These are phyloP conservation scores for Coccomyxa sp. DNA, from an alignment of 139 green algal species.

Conservation along the genomic window DNA sequence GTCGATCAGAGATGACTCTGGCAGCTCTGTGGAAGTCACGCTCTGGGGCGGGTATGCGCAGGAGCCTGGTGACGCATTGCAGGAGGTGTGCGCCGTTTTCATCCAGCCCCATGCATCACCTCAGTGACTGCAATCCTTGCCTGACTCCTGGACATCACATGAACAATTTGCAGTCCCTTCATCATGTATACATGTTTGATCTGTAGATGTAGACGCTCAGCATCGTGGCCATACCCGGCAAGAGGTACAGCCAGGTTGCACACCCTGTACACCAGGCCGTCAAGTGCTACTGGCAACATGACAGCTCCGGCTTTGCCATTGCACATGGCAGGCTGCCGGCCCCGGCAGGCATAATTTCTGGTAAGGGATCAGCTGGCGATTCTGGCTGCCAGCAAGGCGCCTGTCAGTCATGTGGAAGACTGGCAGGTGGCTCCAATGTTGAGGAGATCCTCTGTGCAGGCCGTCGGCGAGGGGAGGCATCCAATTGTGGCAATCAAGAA, in stretches of 20 bases:
- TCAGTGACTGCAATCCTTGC: neutral
- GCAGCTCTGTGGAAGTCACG: constrained; percentile 46
- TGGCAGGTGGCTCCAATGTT: neutral
- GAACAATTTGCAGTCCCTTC: neutral
- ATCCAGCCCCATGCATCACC: neutral
- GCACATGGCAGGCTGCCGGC: too few species aligned
- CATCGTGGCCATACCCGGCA: neutral
- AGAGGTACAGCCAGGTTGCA: too few species aligned
- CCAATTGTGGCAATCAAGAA: constrained; percentile 85
- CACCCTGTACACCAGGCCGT: too few species aligned
- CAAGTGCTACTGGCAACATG: too few species aligned
- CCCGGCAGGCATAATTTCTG: too few species aligned
- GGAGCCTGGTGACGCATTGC: constrained; percentile 61
- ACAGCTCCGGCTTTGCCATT: too few species aligned
- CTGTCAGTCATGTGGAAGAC: too few species aligned
- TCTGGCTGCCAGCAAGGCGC: too few species aligned
- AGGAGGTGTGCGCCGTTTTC: constrained; percentile 27
- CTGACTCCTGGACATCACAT: neutral
- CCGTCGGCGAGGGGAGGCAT: constrained; percentile 16
- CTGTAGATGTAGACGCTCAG: neutral
- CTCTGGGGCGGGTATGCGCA: constrained; percentile 75
- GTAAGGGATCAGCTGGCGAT: too few species aligned
- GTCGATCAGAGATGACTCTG: constrained; percentile 63
- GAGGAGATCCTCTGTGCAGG: neutral
- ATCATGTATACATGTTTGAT: neutral